Evolutionary conservation across 805 yeast species (phyloP).

Genomic region (Candida anglica): DNA sequence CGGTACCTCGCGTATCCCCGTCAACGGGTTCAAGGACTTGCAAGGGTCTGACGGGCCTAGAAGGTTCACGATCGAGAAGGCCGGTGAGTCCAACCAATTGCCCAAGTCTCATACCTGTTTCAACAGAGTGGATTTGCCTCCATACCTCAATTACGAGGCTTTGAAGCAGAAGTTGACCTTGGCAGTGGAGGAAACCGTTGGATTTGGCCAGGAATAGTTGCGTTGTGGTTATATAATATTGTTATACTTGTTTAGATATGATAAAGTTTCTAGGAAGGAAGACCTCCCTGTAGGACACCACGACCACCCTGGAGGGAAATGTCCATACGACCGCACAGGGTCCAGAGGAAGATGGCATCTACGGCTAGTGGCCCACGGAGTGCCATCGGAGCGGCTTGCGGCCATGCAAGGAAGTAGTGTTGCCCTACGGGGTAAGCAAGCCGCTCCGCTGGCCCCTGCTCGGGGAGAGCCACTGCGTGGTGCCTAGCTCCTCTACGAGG

Average conservation of each 20-base stretch:
- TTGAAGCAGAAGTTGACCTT: slow-evolving; percentile 85
- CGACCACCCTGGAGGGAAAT: too few species aligned
- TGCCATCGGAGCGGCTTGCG: too few species aligned
- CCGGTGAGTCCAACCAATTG: slow-evolving; percentile 88
- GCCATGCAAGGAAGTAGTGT: too few species aligned
- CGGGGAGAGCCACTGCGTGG: too few species aligned
- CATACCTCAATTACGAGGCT: slow-evolving; percentile 78
- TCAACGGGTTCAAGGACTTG: slow-evolving; percentile 95
- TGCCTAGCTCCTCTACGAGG: too few species aligned
- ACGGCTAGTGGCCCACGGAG: too few species aligned
- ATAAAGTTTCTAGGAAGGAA: too few species aligned
- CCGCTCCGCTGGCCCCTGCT: too few species aligned
- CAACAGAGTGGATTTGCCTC: slow-evolving; percentile 97
- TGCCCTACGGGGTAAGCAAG: too few species aligned
- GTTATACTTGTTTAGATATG: not conserved
- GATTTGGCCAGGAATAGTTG: slow-evolving; percentile 90
- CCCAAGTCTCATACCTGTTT: slow-evolving; percentile 99
- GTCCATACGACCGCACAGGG: too few species aligned
- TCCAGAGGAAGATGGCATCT: too few species aligned
- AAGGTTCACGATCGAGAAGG: slow-evolving; percentile 96
- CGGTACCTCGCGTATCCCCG: slow-evolving; percentile 98
- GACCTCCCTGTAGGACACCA: too few species aligned
- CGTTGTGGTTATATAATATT: not conserved
- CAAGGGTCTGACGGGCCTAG: slow-evolving; percentile 99
- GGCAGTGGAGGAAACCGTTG: slow-evolving; percentile 98